phyloP scores from a whole-genome alignment of 352 stramenopile species.

The Blastocystis hominis region DNA sequence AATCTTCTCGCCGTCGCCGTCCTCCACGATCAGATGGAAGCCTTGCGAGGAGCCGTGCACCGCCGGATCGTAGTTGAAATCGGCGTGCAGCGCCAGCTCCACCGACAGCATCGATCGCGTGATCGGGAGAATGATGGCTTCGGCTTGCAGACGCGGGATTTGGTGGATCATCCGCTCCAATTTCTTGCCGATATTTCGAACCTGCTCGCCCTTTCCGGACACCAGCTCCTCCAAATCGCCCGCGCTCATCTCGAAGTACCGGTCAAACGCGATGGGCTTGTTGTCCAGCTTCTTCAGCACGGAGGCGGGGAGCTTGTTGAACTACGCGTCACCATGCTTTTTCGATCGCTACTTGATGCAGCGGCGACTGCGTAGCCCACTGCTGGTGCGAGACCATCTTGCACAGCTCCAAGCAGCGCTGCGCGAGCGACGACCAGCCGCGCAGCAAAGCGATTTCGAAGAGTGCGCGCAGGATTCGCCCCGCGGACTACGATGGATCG shows the following conservation, averaged over 20 bases:
- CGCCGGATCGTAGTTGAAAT: slow-evolving; percentile 91
- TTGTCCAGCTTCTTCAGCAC: slow-evolving; percentile 91
- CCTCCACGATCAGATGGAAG: slow-evolving; percentile 95
- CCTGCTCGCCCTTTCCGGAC: slow-evolving; percentile 67
- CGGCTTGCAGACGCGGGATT: slow-evolving; percentile 89
- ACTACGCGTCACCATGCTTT: background rate
- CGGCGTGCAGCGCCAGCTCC: slow-evolving; percentile 85
- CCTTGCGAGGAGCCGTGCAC: slow-evolving; percentile 83
- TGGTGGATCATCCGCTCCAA: slow-evolving; percentile 96
- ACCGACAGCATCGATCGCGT: slow-evolving; percentile 87
- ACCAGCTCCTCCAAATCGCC: slow-evolving; percentile 82
- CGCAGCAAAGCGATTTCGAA: slow-evolving; percentile 95
- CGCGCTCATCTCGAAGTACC: slow-evolving; percentile 89
- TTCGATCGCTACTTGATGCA: slow-evolving; percentile 83
- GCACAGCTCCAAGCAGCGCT: slow-evolving; percentile 87
- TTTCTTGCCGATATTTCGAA: slow-evolving; percentile 81
- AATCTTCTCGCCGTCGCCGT: slow-evolving; percentile 94
- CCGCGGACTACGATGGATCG: slow-evolving; percentile 69
- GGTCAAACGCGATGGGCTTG: slow-evolving; percentile 94
- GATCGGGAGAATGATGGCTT: slow-evolving; percentile 91
- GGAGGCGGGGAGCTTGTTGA: slow-evolving; percentile 77
- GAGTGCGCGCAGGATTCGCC: slow-evolving; percentile 90
- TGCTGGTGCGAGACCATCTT: slow-evolving; percentile 98
- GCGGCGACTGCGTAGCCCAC: slow-evolving; percentile 89
- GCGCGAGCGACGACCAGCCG: slow-evolving; percentile 83